Percentiles rank a stretch among this genome's conserved stretches.
These are phyloP conservation scores for Anthoceros angustus DNA, from an alignment of 225 moss, liverwort and hornwort species.

Conservation along the genomic window DNA sequence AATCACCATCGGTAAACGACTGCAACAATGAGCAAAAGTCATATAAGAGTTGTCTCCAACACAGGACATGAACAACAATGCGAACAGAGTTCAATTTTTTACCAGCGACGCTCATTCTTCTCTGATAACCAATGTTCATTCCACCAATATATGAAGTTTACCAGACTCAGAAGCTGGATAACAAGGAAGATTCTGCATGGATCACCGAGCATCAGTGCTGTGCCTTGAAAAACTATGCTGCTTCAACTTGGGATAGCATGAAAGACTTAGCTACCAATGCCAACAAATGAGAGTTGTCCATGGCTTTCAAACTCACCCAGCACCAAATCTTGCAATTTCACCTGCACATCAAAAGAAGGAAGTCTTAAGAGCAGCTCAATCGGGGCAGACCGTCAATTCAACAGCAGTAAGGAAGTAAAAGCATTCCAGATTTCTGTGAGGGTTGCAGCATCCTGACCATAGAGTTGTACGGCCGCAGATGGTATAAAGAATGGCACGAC, in stretches of 20 bases:
- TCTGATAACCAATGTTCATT: slow-evolving; percentile 55
- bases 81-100: slow-evolving; percentile 8
- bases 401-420: background rate
- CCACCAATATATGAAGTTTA: slow-evolving; percentile 78
- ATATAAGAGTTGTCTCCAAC: background rate
- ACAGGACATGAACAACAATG: background rate
- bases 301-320: slow-evolving; percentile 43
- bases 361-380: background rate
- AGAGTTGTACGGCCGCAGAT: slow-evolving; percentile 68
- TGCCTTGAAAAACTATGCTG: background rate
- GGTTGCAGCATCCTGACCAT: slow-evolving; percentile 29
- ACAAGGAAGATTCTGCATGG: slow-evolving; percentile 48
- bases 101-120: slow-evolving; percentile 50
- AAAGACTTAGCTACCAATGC: background rate
- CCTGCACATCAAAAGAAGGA: slow-evolving; percentile 22
- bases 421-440: background rate
- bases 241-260: background rate
- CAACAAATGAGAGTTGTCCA: background rate
- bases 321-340: slow-evolving; percentile 92
- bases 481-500: slow-evolving; percentile 86
- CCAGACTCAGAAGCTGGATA: slow-evolving; percentile 51
- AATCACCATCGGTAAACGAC: slow-evolving; percentile 48
- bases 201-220: background rate
- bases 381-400: background rate
- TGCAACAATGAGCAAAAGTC: slow-evolving; percentile 18